Base-by-base conservation (phyloP, 495 filamentous ascomycete species). In the Penicillium coffeae region DNA sequence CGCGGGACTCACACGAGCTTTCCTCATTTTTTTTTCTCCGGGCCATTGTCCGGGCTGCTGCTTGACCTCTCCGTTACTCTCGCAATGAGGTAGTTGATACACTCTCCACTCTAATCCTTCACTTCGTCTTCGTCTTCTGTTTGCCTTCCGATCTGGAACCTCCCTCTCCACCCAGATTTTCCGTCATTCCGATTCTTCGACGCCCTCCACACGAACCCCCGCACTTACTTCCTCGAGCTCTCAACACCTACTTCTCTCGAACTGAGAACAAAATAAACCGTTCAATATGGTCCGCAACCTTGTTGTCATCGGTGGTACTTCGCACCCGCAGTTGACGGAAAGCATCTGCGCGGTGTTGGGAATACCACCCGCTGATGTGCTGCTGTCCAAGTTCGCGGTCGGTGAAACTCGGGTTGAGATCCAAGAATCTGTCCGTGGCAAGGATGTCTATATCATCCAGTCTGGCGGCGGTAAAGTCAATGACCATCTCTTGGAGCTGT, bases 361-460 rank as follows among this genome's bases (percentile, higher is more conserved):
- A 48, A 82, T 98, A 46, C 87, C 91, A 1, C 78, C 82, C 2
- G 87, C 89, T 22, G 85, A 88, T 54, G 85, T 90, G 47, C 79
- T 91, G 45, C 79, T 97, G 43, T 82, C 78, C 54, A 96, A 96
- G 72, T 98, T 98, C 69, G 83, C 86, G 13, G 89, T 92, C 43
- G 93, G 93, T 38, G 94, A 97, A 68, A 96, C 88, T 48, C 83
- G 94, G 25, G 90, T 95, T 48, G 93, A 97, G 69, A 93, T 98
- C 56, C 75, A 88, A 60, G 93, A 97, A 71, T 94, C 88, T 18
- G 91, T 98, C 34, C 88, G 93, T 56, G 94, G 86, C 48, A 98
- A 98, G 66, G 93, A 97, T 77, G 92, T 98, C 60, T 96, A 94
- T 70, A 94, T 96, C 65, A 87, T 97, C 55, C 90, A 97, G 66